phyloP scores from a whole-genome alignment of 768 basidiomycete genomes.

The Mycena vulgaris region DNA sequence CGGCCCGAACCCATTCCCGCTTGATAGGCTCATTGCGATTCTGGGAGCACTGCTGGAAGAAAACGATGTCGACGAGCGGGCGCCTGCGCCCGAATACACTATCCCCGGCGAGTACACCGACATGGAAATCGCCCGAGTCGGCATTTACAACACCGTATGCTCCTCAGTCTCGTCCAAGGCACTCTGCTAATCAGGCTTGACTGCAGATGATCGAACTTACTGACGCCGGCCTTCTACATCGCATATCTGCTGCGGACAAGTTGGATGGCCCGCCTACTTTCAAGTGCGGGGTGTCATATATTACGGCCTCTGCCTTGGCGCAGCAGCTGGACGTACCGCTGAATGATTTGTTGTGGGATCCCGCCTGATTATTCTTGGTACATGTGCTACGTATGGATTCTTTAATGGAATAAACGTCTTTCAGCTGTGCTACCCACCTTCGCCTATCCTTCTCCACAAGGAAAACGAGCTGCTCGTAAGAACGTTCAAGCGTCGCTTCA shows the following conservation, averaged over 20 bases:
- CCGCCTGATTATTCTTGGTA: conserved; percentile 47
- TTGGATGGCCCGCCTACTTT: conserved; percentile 81
- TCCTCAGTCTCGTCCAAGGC: neutral
- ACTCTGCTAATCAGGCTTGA: neutral
- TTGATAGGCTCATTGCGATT: conserved; percentile 87
- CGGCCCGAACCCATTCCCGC: conserved; percentile 83
- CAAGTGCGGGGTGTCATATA: conserved; percentile 80
- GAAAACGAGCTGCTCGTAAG: no score
- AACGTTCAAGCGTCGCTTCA: no score
- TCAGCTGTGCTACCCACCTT: no score
- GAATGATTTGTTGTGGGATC: conserved; percentile 81
- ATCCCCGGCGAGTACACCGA: conserved; percentile 83
- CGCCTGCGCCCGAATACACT: conserved; percentile 61
- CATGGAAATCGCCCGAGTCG: conserved; percentile 76
- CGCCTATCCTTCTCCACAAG: no score
- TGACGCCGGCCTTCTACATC: conserved; percentile 75
- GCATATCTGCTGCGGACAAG: conserved; percentile 72
- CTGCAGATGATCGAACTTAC: conserved; percentile 77
- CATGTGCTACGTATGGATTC: no score
- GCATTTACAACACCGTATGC: conserved; percentile 72
- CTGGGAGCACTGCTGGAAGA: conserved; percentile 85
- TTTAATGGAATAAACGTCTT: no score
- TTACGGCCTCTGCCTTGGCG: conserved; percentile 68
- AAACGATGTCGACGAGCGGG: conserved; percentile 69
- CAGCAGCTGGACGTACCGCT: conserved; percentile 72